These are phyloP conservation scores for Zygoascus ofunaensis DNA, from an alignment of 805 yeast genomes.

Conservation along the genomic window DNA sequence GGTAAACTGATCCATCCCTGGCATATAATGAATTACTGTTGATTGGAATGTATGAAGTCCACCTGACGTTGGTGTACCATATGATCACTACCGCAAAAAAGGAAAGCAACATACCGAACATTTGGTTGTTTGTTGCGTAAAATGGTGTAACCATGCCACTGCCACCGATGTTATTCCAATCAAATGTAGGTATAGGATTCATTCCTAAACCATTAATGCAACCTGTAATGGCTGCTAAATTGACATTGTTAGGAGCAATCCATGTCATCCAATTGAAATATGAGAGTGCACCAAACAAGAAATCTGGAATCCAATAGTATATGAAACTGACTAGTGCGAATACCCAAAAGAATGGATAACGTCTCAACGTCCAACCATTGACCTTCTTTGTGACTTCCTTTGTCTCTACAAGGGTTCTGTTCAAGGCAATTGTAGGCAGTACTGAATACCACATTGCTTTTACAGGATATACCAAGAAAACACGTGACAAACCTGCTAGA, in stretches of 20 bases:
- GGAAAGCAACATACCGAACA: conserved; percentile 18
- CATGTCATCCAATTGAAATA: conserved; percentile 52
- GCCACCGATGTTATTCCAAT: conserved; percentile 31
- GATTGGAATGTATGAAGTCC: conserved; percentile 52
- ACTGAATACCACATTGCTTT: conserved; percentile 57
- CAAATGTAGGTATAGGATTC: conserved; percentile 37
- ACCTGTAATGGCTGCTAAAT: conserved; percentile 43
- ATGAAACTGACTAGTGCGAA: conserved; percentile 34
- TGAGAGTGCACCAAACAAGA: conserved; percentile 47
- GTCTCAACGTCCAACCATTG: conserved; percentile 44
- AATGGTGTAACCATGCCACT: conserved; percentile 48
- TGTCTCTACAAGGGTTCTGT: conserved; percentile 35
- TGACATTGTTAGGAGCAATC: conserved; percentile 44
- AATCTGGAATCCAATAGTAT: conserved; percentile 54
- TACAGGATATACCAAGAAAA: conserved; percentile 51
- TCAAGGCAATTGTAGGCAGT: conserved; percentile 48
- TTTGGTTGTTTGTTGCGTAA: conserved; percentile 37
- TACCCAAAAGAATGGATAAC: conserved; percentile 35
- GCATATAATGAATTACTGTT: conserved; percentile 43
- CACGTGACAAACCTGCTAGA: conserved; percentile 51
- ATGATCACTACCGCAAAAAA: conserved; percentile 34
- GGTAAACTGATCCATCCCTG: conserved; percentile 42
- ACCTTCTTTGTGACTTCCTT: conserved; percentile 6
- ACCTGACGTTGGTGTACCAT: conserved; percentile 47
- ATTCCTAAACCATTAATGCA: conserved; percentile 30